Percentiles rank a stretch among this genome's conserved stretches.
Evolutionary conservation across 495 filamentous ascomycete genomes (phyloP).

Genomic region (Neurospora sp.): DNA sequence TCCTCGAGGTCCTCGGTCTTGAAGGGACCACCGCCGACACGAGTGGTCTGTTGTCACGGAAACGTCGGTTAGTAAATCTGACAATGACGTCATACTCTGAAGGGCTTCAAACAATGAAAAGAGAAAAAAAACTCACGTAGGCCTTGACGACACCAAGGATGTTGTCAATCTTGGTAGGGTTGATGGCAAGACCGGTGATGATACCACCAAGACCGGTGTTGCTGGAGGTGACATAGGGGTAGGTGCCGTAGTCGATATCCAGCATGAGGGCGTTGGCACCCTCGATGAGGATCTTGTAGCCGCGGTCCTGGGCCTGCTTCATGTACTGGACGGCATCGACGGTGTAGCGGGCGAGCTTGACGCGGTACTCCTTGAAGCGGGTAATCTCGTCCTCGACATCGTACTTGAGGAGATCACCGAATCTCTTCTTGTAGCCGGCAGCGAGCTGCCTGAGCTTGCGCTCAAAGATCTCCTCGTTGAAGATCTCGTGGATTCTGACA

Average conservation of each 20-base stretch:
- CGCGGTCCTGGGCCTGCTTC: slow-evolving; percentile 42
- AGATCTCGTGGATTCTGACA: slow-evolving; percentile 65
- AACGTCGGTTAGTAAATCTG: neutral
- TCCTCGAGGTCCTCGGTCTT: slow-evolving; percentile 69
- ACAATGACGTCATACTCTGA: neutral
- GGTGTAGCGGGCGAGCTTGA: slow-evolving; percentile 54
- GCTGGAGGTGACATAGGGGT: slow-evolving; percentile 77
- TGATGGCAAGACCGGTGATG: slow-evolving; percentile 58
- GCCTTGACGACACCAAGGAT: slow-evolving; percentile 87
- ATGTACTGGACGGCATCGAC: slow-evolving; percentile 60
- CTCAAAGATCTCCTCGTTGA: slow-evolving; percentile 60
- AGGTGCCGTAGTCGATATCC: slow-evolving; percentile 49
- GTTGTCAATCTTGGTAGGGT: slow-evolving; percentile 39
- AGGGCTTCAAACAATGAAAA: neutral
- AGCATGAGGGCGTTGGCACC: slow-evolving; percentile 74
- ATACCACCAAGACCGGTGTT: slow-evolving; percentile 68
- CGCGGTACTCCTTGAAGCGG: slow-evolving; percentile 52
- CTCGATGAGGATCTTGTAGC: slow-evolving; percentile 66
- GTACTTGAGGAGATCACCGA: slow-evolving; percentile 63
- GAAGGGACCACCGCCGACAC: slow-evolving; percentile 75
- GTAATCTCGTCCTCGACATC: slow-evolving; percentile 72
- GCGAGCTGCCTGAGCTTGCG: slow-evolving; percentile 57
- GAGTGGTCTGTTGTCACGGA: slow-evolving; percentile 36
- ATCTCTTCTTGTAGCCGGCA: slow-evolving; percentile 57
- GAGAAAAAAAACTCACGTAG: slow-evolving; percentile 18